Base-by-base conservation (phyloP, 306 rosid genomes). In the Dalbergia cultrata region DNA sequence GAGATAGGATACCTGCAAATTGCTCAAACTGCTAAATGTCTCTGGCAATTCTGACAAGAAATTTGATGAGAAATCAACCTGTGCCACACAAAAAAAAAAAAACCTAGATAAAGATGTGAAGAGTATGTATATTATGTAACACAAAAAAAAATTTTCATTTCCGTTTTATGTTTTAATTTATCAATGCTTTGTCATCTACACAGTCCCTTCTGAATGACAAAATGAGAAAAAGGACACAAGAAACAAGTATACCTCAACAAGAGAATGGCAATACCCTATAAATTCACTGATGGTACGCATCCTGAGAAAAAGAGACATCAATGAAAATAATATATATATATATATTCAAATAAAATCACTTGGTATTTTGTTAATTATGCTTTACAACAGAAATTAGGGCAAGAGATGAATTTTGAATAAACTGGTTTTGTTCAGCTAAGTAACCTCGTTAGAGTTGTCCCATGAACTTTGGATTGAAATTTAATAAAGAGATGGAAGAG, bases 11-110 rank as follows among this genome's bases (percentile, higher is more conserved):
- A 93, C 98, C 99, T 95, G 93, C 86, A 95, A 82, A 76, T 86
- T 88, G 69, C 47, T 85, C 86, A 95, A 84, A 86, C 73, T 82
- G 72, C 92, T 84, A 80, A 90, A 76, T 70, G 94, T 82, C 85
- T 91, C 93, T 8, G 99, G 98, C 90, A 95, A 88, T 67, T 87
- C 87, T 8, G 89, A 85, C 54, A 93, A 86, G 76, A 90, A 85
- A 87, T 95, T 95, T 50, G 95, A 93, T 43, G 99, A 89, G 65
- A 95, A 83, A 83, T 93, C 97, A 83, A 89, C 90, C 98, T 95
- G 87, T 41, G 44, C 71, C 66, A 63, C 53, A 66, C n/a, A n/a
- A n/a, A n/a, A n/a, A n/a, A 67, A 78, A 82, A 70, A 76, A 70
- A 26, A 26, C 14, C 50, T 37, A 9, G 52, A 50, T 76, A 81